These are phyloP conservation scores for Citropsis articulata DNA, from an alignment of 345 rosid species.

Conservation along the genomic window DNA sequence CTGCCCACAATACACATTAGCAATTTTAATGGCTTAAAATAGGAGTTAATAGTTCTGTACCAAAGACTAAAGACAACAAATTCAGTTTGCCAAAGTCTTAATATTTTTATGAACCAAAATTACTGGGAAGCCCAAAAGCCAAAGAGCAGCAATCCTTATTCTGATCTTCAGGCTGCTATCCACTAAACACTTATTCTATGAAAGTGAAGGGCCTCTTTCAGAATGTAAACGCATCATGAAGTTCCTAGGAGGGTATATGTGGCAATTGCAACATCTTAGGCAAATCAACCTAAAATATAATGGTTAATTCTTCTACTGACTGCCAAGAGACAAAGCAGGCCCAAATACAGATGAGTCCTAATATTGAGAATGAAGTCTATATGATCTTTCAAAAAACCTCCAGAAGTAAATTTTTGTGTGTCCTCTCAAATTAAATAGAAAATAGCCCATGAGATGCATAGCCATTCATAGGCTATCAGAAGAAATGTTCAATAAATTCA, in stretches of 20 bases:
- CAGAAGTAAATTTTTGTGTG: not conserved
- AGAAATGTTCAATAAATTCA: no score
- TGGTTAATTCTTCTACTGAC: not conserved
- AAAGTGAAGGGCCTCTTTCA: not conserved
- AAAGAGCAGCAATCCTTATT: not conserved
- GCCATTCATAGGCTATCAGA: no score
- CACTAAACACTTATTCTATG: not conserved
- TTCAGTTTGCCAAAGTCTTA: not conserved
- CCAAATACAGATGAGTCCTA: not conserved
- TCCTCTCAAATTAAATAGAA: no score
- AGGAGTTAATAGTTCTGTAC: not conserved
- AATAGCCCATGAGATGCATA: no score
- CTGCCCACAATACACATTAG: conserved; percentile 44
- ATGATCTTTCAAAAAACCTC: not conserved
- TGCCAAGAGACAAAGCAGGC: not conserved
- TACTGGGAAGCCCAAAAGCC: not conserved
- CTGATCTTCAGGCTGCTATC: not conserved
- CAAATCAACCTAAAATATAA: not conserved
- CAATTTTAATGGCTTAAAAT: conserved; percentile 19
- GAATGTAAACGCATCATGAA: not conserved
- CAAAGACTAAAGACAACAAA: not conserved
- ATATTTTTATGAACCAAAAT: not conserved
- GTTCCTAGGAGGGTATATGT: not conserved
- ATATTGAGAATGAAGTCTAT: not conserved
- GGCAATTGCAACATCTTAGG: not conserved